Conservation (phyloP, 257 asterid species). For the Lantana camara region DNA sequence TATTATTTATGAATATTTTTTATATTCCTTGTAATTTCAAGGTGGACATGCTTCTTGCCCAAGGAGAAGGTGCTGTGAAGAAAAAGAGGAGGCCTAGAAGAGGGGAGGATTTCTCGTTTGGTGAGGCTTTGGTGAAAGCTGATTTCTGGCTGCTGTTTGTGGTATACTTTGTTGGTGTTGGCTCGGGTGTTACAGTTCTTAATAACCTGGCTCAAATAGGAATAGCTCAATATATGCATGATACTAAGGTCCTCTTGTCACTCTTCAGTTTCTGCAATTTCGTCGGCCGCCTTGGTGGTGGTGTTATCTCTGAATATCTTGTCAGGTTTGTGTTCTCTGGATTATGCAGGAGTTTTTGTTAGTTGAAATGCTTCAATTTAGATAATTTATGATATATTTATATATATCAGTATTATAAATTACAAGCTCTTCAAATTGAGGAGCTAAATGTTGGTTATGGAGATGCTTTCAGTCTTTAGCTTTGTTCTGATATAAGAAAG, state of each 20-base stretch:
- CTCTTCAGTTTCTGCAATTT: conserved; percentile 77
- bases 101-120: conserved; percentile 66
- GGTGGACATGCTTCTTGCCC: conserved; percentile 65
- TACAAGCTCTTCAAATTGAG: too few species aligned
- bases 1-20: too few species aligned
- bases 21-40: too few species aligned
- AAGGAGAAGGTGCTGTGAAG: conserved; percentile 62
- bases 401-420: too few species aligned
- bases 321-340: conserved; percentile 50
- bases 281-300: conserved; percentile 81
- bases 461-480: too few species aligned
- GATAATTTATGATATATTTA: too few species aligned
- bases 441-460: too few species aligned
- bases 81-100: conserved; percentile 63
- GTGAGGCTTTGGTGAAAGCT: conserved; percentile 66
- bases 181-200: conserved; percentile 74
- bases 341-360: too few species aligned
- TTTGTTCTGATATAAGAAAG: too few species aligned
- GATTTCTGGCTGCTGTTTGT: conserved; percentile 79
- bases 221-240: conserved; percentile 51
- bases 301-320: conserved; percentile 59
- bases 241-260: conserved; percentile 58
- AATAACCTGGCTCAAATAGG: conserved; percentile 82
- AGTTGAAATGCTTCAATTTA: too few species aligned
- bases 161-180: conserved; percentile 72